Evolutionary conservation across 768 basidiomycete genomes (phyloP), one percentile per base, ranked within the genome.

Genomic region (Xerocomellus chrysenteron): DNA sequence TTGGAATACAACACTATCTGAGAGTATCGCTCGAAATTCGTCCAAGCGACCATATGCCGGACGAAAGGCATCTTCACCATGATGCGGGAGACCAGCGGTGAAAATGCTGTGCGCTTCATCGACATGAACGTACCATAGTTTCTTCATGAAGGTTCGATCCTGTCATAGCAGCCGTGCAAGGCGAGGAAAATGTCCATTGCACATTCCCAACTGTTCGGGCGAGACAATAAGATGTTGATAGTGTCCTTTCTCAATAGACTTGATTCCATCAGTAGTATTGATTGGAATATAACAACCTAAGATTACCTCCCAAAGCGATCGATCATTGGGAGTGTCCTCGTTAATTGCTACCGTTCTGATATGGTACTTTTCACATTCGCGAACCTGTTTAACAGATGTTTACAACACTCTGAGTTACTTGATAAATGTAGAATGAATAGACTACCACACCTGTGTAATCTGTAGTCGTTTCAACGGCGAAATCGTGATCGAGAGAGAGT

Each of bases 71-170:
- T 39, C 52, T 10, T 54, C 40, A 0, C 51, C 47, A 52, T 59
- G n/a, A 10, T 49, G 59, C 0, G 39, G 11, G 13, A 50, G 43
- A 1, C 55, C 55, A 14, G 51, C 59, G 1, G 39, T 50, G 13
- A n/a, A 4, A 59, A 8, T 53, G n/a, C n/a, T 52, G 30, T 56
- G 47, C 2, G 58, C 55, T 35, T 59, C 50, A 24, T 59, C 50
- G 6, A 57, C 11, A 14, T 60, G 37, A 4, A 56, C 24, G 6
- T 11, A 16, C 2, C 12, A 0, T 2, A 56, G 49, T 19, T 41
- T 56, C 13, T 36, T 11, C 0, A 0, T 10, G 3, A 55, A 58
- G 0, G 33, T 3, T 0, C 3, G 17, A 7, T 52, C 13, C 33
- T 55, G 26, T 1, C n/a, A 35, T 1, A 55, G 5, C 5, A 55